Base-by-base conservation (phyloP, 2,329 filamentous ascomycete species). In the Fusarium zealandicum region DNA sequence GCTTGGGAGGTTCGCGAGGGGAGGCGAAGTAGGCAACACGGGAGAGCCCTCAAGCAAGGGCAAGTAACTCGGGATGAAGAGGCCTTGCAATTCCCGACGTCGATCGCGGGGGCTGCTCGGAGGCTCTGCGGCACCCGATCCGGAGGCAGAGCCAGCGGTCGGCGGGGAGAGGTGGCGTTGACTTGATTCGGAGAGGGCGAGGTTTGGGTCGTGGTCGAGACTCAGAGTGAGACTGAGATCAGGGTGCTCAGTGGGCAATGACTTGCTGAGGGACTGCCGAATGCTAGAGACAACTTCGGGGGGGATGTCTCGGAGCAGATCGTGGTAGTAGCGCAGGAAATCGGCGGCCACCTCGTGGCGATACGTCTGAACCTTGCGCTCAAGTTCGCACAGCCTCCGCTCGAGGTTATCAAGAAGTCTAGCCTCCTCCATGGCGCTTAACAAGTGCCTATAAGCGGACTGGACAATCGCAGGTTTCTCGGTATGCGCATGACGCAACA, bases 21-120 rank as follows among this genome's bases (percentile, higher is more conserved):
- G 59, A 48, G 65, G 48, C 22, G 61, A 54, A 31, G 22, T 40
- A 32, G 67, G 65, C 37, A 63, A 57, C 49, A 58, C 54, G 40
- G 66, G 64, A 51, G 68, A 66, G 57, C 76, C 76, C 61, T 86
- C 85, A 48, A 88, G 79, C 49, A 88, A 75, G 37, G 85, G 84
- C 49, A 89, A 78, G 65, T 83, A 88, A 57, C 75, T 81, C 22
- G 85, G 85, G 30, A 81, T 87, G 67, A 88, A 88, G 54, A 88
- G 72, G 56, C 85, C 85, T 59, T 80, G 80, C 59, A 88, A 81
- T 62, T 87, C 84, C 66, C 75, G 74, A 61, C 87, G 83, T 54
- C 82, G 80, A 53, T 82, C 80, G 72, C 81, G 81, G 43, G 78
- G 77, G 64, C 76, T 78, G 61, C 74, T 67, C 42, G 74, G 73